phyloP scores from a whole-genome alignment of 495 filamentous ascomycete species.

The Xylaria intraflava region DNA sequence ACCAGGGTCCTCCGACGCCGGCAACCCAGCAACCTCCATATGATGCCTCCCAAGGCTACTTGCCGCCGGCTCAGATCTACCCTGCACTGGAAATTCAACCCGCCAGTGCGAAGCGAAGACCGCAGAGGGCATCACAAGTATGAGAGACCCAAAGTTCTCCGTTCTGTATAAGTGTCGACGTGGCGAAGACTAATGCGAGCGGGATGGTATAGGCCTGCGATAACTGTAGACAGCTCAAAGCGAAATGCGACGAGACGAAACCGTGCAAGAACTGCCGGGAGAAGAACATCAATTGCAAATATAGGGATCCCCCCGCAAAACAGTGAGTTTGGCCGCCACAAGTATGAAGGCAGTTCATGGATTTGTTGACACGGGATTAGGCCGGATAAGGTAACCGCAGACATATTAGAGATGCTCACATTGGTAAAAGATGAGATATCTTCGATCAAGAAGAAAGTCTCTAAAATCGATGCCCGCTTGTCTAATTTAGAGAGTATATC shows the following conservation, averaged over 20 bases:
- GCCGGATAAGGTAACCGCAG: constrained; percentile 46
- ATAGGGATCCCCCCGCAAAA: constrained; percentile 60
- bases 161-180: not conserved
- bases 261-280: constrained; percentile 53
- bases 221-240: constrained; percentile 60
- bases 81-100: constrained; percentile 40
- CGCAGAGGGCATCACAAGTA: constrained; percentile 47
- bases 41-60: constrained; percentile 32
- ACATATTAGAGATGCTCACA: constrained; percentile 40
- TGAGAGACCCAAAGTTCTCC: constrained; percentile 6
- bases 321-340: constrained; percentile 41
- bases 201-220: constrained; percentile 54
- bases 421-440: constrained; percentile 30
- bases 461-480: constrained; percentile 17
- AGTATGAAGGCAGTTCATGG: not conserved
- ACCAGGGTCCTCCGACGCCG: constrained; percentile 39
- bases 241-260: constrained; percentile 63
- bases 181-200: constrained; percentile 19
- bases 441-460: constrained; percentile 13
- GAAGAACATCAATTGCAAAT: constrained; percentile 54
- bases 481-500: constrained; percentile 18
- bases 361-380: constrained; percentile 29
- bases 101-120: constrained; percentile 42
- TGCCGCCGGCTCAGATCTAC: constrained; percentile 29
- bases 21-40: constrained; percentile 37